Conservation (phyloP, 208 protist genomes). For the Angomonas ambiguus region DNA sequence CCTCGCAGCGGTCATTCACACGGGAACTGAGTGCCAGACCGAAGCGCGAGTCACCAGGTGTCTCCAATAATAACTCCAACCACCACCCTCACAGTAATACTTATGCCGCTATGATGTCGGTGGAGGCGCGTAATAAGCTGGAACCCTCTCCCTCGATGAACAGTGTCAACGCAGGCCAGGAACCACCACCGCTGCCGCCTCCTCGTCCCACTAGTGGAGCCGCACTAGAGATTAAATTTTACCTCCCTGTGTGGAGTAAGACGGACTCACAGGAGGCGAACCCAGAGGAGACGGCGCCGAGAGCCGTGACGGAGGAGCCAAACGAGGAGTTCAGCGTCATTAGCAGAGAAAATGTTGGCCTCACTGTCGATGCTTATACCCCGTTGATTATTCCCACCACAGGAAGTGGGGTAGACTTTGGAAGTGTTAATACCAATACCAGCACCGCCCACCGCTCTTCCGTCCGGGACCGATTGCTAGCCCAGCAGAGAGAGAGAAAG, state of each 20-base stretch:
- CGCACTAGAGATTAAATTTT: constrained; percentile 8
- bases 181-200: neutral
- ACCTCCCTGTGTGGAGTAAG: neutral
- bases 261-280: neutral
- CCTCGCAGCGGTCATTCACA: constrained; percentile 10
- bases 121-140: neutral
- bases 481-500: constrained; percentile 4
- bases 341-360: neutral
- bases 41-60: neutral
- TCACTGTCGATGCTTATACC: neutral
- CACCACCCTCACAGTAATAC: neutral
- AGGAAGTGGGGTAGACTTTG: neutral
- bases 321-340: neutral
- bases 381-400: neutral
- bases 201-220: neutral
- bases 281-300: neutral
- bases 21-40: constrained; percentile 5
- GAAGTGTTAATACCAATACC: neutral
- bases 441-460: constrained; percentile 2
- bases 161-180: neutral
- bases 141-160: constrained; percentile 1
- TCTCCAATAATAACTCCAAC: neutral
- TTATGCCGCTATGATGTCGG: neutral
- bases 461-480: constrained; percentile 2
- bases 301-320: neutral